A percentile compares a stretch with the other conserved stretches of the same genome.
These are phyloP conservation scores for Elasticomyces elasticus DNA, from an alignment of 495 filamentous ascomycete species.

Conservation along the genomic window DNA sequence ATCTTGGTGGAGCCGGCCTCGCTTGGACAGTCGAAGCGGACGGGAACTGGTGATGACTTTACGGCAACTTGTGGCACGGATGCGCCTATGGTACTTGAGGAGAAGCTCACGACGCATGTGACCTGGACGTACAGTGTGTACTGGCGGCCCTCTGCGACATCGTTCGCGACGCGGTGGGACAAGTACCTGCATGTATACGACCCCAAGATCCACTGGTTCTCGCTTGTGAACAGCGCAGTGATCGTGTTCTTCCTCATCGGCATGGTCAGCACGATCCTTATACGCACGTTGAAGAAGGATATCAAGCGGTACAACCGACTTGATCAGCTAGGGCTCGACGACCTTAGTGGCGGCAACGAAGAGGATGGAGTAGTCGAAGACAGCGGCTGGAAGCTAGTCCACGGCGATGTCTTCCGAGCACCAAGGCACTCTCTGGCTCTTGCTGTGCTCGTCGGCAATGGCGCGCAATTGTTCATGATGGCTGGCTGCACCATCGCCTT, in stretches of 20 bases:
- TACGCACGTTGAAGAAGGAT: slow-evolving; percentile 81
- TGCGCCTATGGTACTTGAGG: slow-evolving; percentile 47
- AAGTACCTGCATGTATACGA: slow-evolving; percentile 94
- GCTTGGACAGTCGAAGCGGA: slow-evolving; percentile 44
- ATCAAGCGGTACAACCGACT: slow-evolving; percentile 92
- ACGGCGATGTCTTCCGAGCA: slow-evolving; percentile 92
- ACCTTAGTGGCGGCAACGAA: slow-evolving; percentile 60
- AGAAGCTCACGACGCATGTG: slow-evolving; percentile 58
- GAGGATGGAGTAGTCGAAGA: slow-evolving; percentile 96
- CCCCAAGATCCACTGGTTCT: slow-evolving; percentile 97
- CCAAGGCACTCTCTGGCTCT: slow-evolving; percentile 74
- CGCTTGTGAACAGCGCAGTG: slow-evolving; percentile 83
- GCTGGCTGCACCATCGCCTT: slow-evolving; percentile 85
- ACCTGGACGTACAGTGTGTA: slow-evolving; percentile 84
- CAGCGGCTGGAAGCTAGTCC: slow-evolving; percentile 96
- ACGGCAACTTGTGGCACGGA: slow-evolving; percentile 52
- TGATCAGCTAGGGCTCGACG: slow-evolving; percentile 75
- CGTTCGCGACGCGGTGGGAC: slow-evolving; percentile 96
- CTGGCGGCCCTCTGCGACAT: slow-evolving; percentile 68
- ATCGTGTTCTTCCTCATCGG: slow-evolving; percentile 85
- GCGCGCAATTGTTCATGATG: slow-evolving; percentile 96
- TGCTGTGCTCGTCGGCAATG: slow-evolving; percentile 83
- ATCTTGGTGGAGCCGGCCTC: slow-evolving; percentile 77
- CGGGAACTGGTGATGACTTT: slow-evolving; percentile 37
- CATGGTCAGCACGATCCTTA: slow-evolving; percentile 79